These are phyloP conservation scores for Candida sp. DNA, from an alignment of 1,139 yeast genomes.

Conservation along the genomic window DNA sequence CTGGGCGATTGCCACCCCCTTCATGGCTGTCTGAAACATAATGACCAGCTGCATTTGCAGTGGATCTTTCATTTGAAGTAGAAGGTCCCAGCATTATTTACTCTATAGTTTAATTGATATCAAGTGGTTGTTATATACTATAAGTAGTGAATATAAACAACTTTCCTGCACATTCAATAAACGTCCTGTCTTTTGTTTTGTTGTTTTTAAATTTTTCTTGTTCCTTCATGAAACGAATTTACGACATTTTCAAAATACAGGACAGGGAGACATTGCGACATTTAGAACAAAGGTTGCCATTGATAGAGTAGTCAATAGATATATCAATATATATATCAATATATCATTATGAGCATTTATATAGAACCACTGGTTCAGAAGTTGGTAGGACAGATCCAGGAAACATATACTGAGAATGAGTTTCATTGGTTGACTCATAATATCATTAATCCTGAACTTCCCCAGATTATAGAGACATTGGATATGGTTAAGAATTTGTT, in stretches of 20 bases:
- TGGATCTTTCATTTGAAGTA: conserved; percentile 29
- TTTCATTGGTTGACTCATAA: conserved; percentile 37
- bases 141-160: conserved; percentile 13
- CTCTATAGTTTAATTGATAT: too few relatives aligned
- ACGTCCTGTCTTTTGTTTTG: conserved; percentile 4
- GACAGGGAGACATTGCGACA: not conserved
- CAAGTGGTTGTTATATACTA: too few relatives aligned
- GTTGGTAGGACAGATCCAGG: conserved; percentile 14
- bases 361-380: not conserved
- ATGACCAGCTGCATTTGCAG: conserved; percentile 13
- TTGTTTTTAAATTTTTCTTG: conserved; percentile 5
- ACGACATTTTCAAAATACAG: not conserved
- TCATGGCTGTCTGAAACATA: conserved; percentile 6
- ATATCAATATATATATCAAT: too few relatives aligned
- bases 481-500: conserved; percentile 37
- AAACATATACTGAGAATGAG: conserved; percentile 25
- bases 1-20: conserved; percentile 2
- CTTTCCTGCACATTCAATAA: conserved; percentile 11
- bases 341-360: not conserved
- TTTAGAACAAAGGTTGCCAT: not conserved
- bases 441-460: conserved; percentile 34
- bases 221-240: not conserved
- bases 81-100: conserved; percentile 27
- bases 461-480: conserved; percentile 39
- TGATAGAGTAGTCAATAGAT: not conserved